Conservation (phyloP, 176 grass and related monocot species). For the Oropetium thomaeum region DNA sequence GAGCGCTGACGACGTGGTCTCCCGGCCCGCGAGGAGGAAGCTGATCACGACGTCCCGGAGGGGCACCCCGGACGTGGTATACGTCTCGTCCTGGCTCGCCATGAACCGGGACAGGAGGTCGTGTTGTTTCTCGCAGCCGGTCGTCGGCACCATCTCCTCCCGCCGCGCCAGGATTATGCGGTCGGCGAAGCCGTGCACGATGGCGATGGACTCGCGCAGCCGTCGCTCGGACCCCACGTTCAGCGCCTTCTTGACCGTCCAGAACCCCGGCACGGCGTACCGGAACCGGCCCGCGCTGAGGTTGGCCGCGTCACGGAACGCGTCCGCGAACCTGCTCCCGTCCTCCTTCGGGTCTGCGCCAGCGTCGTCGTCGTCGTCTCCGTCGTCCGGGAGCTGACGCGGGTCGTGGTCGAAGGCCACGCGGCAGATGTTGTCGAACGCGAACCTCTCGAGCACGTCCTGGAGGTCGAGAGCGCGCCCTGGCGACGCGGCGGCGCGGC, state of each 20-base stretch:
- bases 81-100: constrained; percentile 33
- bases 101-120: constrained; percentile 68
- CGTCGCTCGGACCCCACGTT: constrained; percentile 54
- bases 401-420: constrained; percentile 71
- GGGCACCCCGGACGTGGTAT: constrained; percentile 44
- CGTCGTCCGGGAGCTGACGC: constrained; percentile 4
- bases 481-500: background rate
- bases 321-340: constrained; percentile 41
- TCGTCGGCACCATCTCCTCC: constrained; percentile 25
- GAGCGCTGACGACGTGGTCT: constrained; percentile 66
- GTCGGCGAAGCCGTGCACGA: constrained; percentile 57
- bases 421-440: constrained; percentile 73
- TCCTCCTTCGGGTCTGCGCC: background rate
- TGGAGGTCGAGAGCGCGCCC: constrained; percentile 43
- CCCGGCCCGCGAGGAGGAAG: constrained; percentile 67
- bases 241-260: constrained; percentile 56
- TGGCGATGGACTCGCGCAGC: constrained; percentile 42
- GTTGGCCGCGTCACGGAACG: constrained; percentile 57
- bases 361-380: background rate
- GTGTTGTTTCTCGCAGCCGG: constrained; percentile 22
- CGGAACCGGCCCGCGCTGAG: constrained; percentile 57
- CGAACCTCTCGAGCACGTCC: constrained; percentile 61
- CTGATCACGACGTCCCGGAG: constrained; percentile 80
- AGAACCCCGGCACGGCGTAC: constrained; percentile 50
- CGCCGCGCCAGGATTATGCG: constrained; percentile 48